These are phyloP conservation scores for Paramecium bursaria DNA, from an alignment of 73 alveolate species.

Conservation along the genomic window DNA sequence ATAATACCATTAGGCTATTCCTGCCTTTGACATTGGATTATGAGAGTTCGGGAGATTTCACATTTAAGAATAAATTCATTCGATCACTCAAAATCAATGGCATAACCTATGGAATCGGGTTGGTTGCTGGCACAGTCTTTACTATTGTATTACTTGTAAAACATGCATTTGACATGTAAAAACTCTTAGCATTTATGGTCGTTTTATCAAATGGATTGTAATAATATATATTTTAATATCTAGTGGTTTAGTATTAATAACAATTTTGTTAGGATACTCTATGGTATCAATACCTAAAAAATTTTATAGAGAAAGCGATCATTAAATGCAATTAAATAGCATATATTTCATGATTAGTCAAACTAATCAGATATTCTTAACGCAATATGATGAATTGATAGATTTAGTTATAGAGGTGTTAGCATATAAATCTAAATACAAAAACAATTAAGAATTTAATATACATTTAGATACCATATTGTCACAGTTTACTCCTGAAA, in stretches of 20 bases:
- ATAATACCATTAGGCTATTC: conserved; percentile 7
- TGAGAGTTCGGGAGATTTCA: conserved; percentile 48
- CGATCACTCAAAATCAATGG: conserved; percentile 10
- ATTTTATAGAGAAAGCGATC: conserved; percentile 55
- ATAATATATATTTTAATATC: background rate
- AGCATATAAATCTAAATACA: conserved; percentile 22
- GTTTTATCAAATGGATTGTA: conserved; percentile 50
- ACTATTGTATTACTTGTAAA: conserved; percentile 8
- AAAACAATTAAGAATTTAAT: conserved; percentile 28
- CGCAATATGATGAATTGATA: background rate
- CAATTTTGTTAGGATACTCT: conserved; percentile 33
- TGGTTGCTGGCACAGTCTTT: conserved; percentile 2
- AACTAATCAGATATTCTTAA: background rate
- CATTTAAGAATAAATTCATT: conserved; percentile 29
- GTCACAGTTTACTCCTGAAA: background rate
- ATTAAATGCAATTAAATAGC: conserved; percentile 11
- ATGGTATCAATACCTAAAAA: conserved; percentile 44
- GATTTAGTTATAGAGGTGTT: conserved; percentile 29
- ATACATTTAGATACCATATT: conserved; percentile 1
- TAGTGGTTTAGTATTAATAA: conserved; percentile 26
- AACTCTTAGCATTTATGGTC: conserved; percentile 15
- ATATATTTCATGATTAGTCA: conserved; percentile 8
- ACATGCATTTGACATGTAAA: background rate
- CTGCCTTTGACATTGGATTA: conserved; percentile 48
- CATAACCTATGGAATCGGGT: background rate